Evolutionary conservation across 2,329 filamentous ascomycete species (phyloP).

Genomic region (Seiridium unicorne): DNA sequence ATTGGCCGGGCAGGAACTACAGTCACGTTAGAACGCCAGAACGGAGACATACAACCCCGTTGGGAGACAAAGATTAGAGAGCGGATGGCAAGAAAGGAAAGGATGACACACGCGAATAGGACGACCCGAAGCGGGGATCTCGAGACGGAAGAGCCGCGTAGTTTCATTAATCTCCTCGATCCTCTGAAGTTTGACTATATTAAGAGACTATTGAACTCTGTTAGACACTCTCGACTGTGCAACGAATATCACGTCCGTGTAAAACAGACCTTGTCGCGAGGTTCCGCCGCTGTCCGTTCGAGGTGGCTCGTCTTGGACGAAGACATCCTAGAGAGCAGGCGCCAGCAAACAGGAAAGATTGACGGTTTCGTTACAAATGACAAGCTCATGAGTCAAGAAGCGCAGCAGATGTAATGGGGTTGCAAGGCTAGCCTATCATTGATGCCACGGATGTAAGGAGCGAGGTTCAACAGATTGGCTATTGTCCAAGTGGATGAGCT

Average conservation of each 20-base stretch:
- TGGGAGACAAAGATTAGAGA: not conserved
- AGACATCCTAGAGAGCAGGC: conserved; percentile 14
- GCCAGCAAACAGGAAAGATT: not conserved
- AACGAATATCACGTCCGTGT: not conserved
- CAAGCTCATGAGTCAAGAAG: not conserved
- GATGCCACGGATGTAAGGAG: too few relatives aligned
- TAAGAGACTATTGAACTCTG: conserved; percentile 41
- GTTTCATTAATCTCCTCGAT: conserved; percentile 65
- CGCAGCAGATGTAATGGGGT: too few relatives aligned
- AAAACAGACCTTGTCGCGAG: conserved; percentile 56
- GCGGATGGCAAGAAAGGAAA: not conserved
- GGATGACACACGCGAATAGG: conserved; percentile 43
- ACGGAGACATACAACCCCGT: too few relatives aligned
- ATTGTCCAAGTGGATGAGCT: not conserved
- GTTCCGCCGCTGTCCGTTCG: conserved; percentile 72
- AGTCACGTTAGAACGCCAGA: not conserved
- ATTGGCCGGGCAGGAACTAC: conserved; percentile 80
- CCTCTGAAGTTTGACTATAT: conserved; percentile 58
- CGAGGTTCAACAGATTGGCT: too few relatives aligned
- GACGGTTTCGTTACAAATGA: not conserved
- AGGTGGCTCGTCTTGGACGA: conserved; percentile 50
- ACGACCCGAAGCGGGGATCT: conserved; percentile 45
- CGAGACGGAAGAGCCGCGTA: conserved; percentile 67
- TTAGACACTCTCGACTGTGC: not conserved
- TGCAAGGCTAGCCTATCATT: too few relatives aligned